Base-by-base conservation (phyloP, 2,329 filamentous ascomycete genomes). In the Lithohypha guttulata region DNA sequence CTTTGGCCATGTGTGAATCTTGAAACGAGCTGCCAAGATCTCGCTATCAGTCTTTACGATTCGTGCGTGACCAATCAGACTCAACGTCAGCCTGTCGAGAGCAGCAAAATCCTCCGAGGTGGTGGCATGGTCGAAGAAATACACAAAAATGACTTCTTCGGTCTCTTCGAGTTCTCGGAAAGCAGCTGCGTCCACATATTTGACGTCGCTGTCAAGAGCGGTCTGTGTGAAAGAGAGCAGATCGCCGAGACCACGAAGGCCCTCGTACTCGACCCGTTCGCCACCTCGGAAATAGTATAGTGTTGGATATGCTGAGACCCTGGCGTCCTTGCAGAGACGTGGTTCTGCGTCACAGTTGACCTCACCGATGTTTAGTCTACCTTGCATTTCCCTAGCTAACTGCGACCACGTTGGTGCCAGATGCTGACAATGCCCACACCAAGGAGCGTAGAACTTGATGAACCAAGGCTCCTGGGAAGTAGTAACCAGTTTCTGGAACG, bases 361-460 rank as follows among this genome's bases (percentile, higher is more conserved):
- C 59, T 96, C 87, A 43, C 89, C 91, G 53, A 98, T 71, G 56
- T 96, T 95, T 43, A 98, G 75, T 48, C 76, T 79, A 29, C 81
- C 83, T 60, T 86, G 77, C 84, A 95, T 91, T 55, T 89, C 84
- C 57, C 87, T 86, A 30, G 83, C 83, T 62, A 98, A 76, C 53
- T 89, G 82, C 45, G 77, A 69, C 91, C 91, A 98, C 48, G 78
- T 86, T 2, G 91, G 83, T 23, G 82, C 84, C 71, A 98, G 77
- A 25, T 84, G 84, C 63, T 94, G 84, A 61, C 93, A 98, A 62
- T 98, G 91, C 51, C 79, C 77, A 60, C 91, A 98, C 91, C 89
- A 96, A 4, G 91, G 93, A 13, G 85, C 87, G 59, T 95, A 96
- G 59, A 98, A 96, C 62, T 98, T 98, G 69, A 98, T 78, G 56